A percentile compares a stretch with the other conserved stretches of the same genome.
Conservation (phyloP, 306 rosid species). For the Cucumis melo region DNA sequence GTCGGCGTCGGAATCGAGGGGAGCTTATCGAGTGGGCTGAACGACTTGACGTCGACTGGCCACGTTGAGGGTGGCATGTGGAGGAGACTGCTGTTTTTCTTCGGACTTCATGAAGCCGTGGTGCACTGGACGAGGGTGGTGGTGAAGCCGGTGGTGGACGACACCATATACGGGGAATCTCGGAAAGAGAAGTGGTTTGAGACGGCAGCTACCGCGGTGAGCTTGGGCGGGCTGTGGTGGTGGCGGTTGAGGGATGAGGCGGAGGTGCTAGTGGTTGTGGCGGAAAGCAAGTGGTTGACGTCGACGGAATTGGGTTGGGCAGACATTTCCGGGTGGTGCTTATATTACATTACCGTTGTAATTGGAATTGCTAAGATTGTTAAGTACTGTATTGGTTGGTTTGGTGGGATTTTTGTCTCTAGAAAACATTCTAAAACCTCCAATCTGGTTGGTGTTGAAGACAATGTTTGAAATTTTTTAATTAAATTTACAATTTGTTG, state of each 20-base stretch:
- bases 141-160: slow-evolving; percentile 80
- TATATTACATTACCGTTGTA: slow-evolving; percentile 50
- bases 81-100: slow-evolving; percentile 33
- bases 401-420: slow-evolving; percentile 16
- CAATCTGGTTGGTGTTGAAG: background rate
- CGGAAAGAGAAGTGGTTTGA: slow-evolving; percentile 43
- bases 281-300: slow-evolving; percentile 33
- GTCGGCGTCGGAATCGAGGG: slow-evolving; percentile 58
- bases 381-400: slow-evolving; percentile 30
- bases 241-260: slow-evolving; percentile 66
- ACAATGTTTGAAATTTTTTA: background rate
- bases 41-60: background rate
- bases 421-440: slow-evolving; percentile 3
- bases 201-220: slow-evolving; percentile 27
- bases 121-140: slow-evolving; percentile 48
- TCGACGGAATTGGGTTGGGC: slow-evolving; percentile 27
- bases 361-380: slow-evolving; percentile 53
- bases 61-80: slow-evolving; percentile 18
- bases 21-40: slow-evolving; percentile 21
- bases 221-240: slow-evolving; percentile 63
- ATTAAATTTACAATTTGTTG: background rate
- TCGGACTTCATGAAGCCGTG: slow-evolving; percentile 65
- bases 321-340: slow-evolving; percentile 50
- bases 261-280: slow-evolving; percentile 45
- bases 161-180: slow-evolving; percentile 32